Conservation (phyloP, 208 protist genomes). For the Leishmania major region DNA sequence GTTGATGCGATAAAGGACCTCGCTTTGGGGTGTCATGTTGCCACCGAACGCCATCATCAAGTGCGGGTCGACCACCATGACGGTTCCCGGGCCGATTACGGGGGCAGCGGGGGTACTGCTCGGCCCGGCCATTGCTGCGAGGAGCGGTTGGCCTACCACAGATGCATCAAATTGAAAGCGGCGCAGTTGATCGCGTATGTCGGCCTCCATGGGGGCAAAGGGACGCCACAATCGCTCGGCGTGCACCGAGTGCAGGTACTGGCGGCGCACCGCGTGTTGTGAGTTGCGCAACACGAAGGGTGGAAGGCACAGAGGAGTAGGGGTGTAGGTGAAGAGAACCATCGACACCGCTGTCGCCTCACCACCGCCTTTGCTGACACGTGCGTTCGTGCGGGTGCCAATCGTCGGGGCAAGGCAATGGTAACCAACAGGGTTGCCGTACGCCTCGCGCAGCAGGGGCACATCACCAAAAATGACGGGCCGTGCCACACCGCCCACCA, state of each 20-base stretch:
- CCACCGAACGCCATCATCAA: constrained; percentile 79
- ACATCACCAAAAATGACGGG: constrained; percentile 82
- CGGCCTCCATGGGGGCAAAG: constrained; percentile 72
- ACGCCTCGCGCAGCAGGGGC: constrained; percentile 74
- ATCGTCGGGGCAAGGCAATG: constrained; percentile 85
- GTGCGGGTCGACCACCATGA: constrained; percentile 82
- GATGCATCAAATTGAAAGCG: constrained; percentile 69
- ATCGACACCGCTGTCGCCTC: constrained; percentile 58
- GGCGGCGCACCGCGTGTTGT: constrained; percentile 65
- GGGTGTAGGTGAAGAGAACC: constrained; percentile 74
- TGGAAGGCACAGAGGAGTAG: constrained; percentile 45
- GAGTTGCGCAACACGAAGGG: constrained; percentile 71
- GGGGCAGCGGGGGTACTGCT: neutral
- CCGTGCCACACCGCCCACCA: constrained; percentile 68
- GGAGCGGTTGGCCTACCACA: constrained; percentile 41
- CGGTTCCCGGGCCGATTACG: constrained; percentile 52
- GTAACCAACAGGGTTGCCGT: constrained; percentile 74
- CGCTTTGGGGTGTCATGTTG: constrained; percentile 55
- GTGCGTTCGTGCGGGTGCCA: constrained; percentile 73
- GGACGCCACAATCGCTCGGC: constrained; percentile 41
- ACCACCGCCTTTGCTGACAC: constrained; percentile 13
- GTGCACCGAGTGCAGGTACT: constrained; percentile 59
- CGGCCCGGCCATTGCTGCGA: constrained; percentile 3
- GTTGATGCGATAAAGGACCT: constrained; percentile 75
- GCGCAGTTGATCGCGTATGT: constrained; percentile 74